phyloP scores from a whole-genome alignment of 1,284 basidiomycete genomes.

The Somion occarium region DNA sequence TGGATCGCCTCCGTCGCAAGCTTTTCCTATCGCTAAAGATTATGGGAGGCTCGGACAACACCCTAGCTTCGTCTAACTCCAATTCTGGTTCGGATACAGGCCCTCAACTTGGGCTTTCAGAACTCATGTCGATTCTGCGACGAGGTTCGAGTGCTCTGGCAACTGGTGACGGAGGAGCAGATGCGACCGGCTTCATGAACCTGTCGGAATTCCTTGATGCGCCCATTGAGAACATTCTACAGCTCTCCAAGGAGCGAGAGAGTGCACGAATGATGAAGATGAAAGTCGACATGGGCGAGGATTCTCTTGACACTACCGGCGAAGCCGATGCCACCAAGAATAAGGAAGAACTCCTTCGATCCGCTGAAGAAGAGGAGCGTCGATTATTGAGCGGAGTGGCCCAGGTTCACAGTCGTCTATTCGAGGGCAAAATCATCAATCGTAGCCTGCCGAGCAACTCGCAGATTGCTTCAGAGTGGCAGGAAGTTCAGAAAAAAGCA shows the following conservation, averaged over 20 bases:
- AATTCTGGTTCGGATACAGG: slow-evolving; percentile 23
- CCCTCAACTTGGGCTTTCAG: slow-evolving; percentile 33
- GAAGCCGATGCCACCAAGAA: slow-evolving; percentile 18
- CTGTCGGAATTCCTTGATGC: slow-evolving; percentile 39
- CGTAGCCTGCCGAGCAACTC: slow-evolving; percentile 25
- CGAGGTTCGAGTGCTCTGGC: slow-evolving; percentile 50
- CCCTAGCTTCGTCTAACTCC: slow-evolving; percentile 15
- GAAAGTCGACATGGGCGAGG: slow-evolving; percentile 31
- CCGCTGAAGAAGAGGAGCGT: slow-evolving; percentile 53
- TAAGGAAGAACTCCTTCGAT: slow-evolving; percentile 30
- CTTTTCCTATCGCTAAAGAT: slow-evolving; percentile 58
- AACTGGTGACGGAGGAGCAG: slow-evolving; percentile 21
- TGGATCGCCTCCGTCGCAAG: slow-evolving; percentile 57
- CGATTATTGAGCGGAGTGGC: slow-evolving; percentile 48
- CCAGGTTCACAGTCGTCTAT: slow-evolving; percentile 51
- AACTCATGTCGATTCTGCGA: slow-evolving; percentile 51
- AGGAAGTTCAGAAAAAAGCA: slow-evolving; percentile 36
- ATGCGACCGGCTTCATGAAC: slow-evolving; percentile 27
- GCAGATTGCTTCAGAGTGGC: slow-evolving; percentile 42
- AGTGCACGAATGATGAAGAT: slow-evolving; percentile 37
- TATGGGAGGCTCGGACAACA: slow-evolving; percentile 35
- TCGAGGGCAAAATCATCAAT: slow-evolving; percentile 46
- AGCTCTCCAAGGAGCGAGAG: slow-evolving; percentile 37
- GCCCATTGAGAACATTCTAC: slow-evolving; percentile 37
- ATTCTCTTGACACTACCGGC: neutral